Conservation (phyloP, 352 stramenopile genomes). For the Globisporangium radiosum region DNA sequence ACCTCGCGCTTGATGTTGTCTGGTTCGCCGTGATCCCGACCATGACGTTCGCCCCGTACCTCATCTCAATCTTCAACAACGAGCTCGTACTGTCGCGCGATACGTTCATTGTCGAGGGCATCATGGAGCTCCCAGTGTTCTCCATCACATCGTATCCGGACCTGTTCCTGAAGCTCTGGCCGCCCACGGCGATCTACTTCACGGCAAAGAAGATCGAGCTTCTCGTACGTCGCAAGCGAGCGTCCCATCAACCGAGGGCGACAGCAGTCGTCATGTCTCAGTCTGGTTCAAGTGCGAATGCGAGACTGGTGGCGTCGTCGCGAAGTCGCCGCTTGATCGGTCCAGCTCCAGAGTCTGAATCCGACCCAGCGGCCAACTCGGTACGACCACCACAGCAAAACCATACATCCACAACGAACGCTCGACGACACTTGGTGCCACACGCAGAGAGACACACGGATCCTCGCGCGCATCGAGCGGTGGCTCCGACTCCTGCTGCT, state of each 20-base stretch:
- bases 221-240: slow-evolving; percentile 9
- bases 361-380: no score
- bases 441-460: no score
- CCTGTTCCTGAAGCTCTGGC: slow-evolving; percentile 16
- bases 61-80: slow-evolving; percentile 5
- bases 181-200: slow-evolving; percentile 13
- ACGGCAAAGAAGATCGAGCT: slow-evolving; percentile 14
- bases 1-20: slow-evolving; percentile 16
- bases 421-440: no score
- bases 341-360: no score
- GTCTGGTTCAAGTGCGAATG: no score
- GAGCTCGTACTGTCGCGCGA: slow-evolving; percentile 15
- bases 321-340: no score
- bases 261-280: no score
- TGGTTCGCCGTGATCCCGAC: slow-evolving; percentile 14
- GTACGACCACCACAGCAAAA: no score
- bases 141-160: slow-evolving; percentile 12
- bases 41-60: slow-evolving; percentile 11
- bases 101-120: slow-evolving; percentile 15
- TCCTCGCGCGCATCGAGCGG: slow-evolving; percentile 6
- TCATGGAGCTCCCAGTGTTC: slow-evolving; percentile 16
- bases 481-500: slow-evolving; percentile 3
- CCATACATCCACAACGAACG: no score
- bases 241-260: no score
- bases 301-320: no score